Evolutionary conservation across 129 eudicot species (phyloP).

Genomic region (Centrapalus pauciflorus): DNA sequence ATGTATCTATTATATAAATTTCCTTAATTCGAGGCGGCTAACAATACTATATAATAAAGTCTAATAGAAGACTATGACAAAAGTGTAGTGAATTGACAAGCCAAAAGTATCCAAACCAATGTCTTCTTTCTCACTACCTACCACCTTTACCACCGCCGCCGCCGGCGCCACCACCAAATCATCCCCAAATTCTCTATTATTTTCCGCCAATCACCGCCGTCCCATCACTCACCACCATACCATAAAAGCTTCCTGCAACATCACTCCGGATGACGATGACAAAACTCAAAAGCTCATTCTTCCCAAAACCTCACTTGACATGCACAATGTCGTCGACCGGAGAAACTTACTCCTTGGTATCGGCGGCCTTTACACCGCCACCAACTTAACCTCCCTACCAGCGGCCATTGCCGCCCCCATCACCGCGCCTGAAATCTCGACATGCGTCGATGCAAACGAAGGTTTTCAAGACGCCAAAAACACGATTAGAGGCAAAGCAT

Average conservation of each 20-base stretch:
- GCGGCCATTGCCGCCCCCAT: not conserved
- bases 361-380: slow-evolving; percentile 2
- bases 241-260: not conserved
- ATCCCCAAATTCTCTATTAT: too few species aligned
- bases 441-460: not conserved
- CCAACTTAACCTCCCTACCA: slow-evolving; percentile 2
- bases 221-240: not conserved
- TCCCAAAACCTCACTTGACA: not conserved
- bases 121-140: too few species aligned
- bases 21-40: too few species aligned
- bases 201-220: too few species aligned
- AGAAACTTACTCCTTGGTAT: slow-evolving; percentile 11
- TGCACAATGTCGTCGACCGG: slow-evolving; percentile 1
- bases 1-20: too few species aligned
- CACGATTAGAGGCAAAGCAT: too few species aligned
- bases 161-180: too few species aligned
- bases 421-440: not conserved
- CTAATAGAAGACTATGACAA: too few species aligned
- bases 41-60: too few species aligned
- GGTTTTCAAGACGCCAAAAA: not conserved
- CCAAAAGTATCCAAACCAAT: too few species aligned
- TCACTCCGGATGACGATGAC: not conserved
- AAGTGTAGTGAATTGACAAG: too few species aligned
- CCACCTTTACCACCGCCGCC: too few species aligned
- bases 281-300: not conserved